Evolutionary conservation across 2,329 filamentous ascomycete species (phyloP).

Genomic region (Aspergillus pseudoglaucus): DNA sequence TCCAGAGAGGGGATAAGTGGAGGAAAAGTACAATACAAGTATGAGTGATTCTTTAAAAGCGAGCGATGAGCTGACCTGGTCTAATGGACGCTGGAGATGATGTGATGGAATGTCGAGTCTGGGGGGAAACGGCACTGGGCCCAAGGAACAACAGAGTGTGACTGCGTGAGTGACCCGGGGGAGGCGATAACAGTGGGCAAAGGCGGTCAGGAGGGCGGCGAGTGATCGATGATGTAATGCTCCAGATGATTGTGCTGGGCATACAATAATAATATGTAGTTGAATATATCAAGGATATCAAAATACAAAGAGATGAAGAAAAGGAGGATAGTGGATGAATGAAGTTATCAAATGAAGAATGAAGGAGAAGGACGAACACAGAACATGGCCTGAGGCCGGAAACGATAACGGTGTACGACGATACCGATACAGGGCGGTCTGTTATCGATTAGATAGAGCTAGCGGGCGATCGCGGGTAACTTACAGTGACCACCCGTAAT

Average conservation of each 20-base stretch:
- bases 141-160: conserved; percentile 16
- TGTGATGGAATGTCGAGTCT: conserved; percentile 18
- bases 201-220: conserved; percentile 28
- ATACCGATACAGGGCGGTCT: no score
- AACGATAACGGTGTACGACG: conserved; percentile 4
- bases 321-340: neutral
- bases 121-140: conserved; percentile 17
- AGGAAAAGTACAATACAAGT: neutral
- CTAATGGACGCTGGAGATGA: conserved; percentile 21
- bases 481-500: no score
- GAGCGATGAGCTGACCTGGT: conserved; percentile 1
- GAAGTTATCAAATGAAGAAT: neutral
- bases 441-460: conserved; percentile 1
- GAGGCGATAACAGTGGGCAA: conserved; percentile 25
- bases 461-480: no score
- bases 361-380: conserved; percentile 1
- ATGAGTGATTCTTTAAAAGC: conserved; percentile 2
- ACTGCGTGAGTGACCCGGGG: neutral
- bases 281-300: neutral
- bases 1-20: neutral
- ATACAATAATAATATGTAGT: no score
- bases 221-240: neutral
- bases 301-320: no score
- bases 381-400: conserved; percentile 7
- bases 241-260: no score